Conservation (phyloP, 768 basidiomycete genomes). For the Tephrocybe sp. region DNA sequence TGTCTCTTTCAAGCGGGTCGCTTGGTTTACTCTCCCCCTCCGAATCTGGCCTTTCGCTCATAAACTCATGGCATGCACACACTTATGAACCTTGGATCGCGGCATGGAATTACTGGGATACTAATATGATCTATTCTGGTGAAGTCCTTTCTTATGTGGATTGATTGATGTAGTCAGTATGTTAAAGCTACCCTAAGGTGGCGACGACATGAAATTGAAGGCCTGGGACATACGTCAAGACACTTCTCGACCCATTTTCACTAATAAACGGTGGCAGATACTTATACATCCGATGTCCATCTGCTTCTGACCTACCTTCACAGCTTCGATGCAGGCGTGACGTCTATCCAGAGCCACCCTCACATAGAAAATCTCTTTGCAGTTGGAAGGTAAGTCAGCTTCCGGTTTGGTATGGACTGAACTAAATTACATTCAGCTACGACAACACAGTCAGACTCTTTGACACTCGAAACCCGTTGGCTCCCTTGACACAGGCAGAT, state of each 20-base stretch:
- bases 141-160: slow-evolving; percentile 8
- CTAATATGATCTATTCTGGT: slow-evolving; percentile 84
- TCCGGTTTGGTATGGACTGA: too few species aligned
- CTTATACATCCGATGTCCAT: neutral
- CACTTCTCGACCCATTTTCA: slow-evolving; percentile 54
- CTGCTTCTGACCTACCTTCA: slow-evolving; percentile 2
- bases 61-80: slow-evolving; percentile 79
- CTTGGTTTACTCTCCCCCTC: slow-evolving; percentile 57
- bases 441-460: slow-evolving; percentile 78
- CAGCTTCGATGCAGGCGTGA: slow-evolving; percentile 93
- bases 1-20: slow-evolving; percentile 80
- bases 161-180: neutral
- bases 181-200: slow-evolving; percentile 48
- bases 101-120: slow-evolving; percentile 87
- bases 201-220: slow-evolving; percentile 89
- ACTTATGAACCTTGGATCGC: slow-evolving; percentile 94
- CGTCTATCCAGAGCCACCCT: slow-evolving; percentile 84
- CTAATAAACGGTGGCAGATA: slow-evolving; percentile 63
- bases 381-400: slow-evolving; percentile 73
- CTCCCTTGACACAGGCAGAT: slow-evolving; percentile 55
- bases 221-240: slow-evolving; percentile 84
- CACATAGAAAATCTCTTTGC: slow-evolving; percentile 78
- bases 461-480: slow-evolving; percentile 67
- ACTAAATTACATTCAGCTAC: slow-evolving; percentile 53
- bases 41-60: slow-evolving; percentile 43